phyloP scores from a whole-genome alignment of 73 alveolate species.

The Paraurostyla sp. region DNA sequence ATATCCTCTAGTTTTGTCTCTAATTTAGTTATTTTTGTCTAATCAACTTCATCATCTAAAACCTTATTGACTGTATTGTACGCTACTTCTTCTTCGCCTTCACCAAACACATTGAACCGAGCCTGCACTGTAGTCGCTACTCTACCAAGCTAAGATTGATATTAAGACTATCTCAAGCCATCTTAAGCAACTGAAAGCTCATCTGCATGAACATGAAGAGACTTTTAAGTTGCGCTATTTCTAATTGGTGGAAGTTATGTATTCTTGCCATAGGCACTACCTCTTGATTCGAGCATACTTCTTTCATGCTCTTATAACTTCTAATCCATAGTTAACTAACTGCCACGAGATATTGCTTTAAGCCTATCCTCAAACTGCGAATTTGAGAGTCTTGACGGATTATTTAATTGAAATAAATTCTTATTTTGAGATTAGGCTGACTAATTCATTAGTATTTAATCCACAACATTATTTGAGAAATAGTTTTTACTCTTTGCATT shows the following conservation, averaged over 20 bases:
- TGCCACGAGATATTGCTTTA: background rate
- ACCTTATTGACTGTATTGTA: slow-evolving; percentile 31
- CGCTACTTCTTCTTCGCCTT: background rate
- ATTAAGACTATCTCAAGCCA: background rate
- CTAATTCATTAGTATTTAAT: background rate
- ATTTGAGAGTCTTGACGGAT: background rate
- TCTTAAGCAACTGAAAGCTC: background rate
- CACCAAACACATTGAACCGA: background rate
- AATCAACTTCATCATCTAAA: slow-evolving; percentile 48
- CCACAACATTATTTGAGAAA: background rate
- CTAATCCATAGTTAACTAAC: background rate
- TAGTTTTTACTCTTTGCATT: background rate
- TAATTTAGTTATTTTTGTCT: slow-evolving; percentile 17
- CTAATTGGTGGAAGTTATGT: slow-evolving; percentile 31
- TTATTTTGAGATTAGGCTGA: background rate
- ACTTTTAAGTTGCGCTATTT: background rate
- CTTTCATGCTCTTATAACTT: slow-evolving; percentile 1
- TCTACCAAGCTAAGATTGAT: slow-evolving; percentile 9
- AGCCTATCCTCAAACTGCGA: background rate
- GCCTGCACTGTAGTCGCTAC: slow-evolving; percentile 20
- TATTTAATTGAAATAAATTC: background rate
- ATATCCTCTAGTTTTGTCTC: slow-evolving; percentile 34
- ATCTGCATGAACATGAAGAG: background rate
- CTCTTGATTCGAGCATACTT: background rate
- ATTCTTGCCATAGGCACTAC: slow-evolving; percentile 8